A percentile compares a stretch with the other conserved stretches of the same genome.
phyloP scores from a whole-genome alignment of 2,329 filamentous ascomycete species.

The Rhytidhysteron rufulum region DNA sequence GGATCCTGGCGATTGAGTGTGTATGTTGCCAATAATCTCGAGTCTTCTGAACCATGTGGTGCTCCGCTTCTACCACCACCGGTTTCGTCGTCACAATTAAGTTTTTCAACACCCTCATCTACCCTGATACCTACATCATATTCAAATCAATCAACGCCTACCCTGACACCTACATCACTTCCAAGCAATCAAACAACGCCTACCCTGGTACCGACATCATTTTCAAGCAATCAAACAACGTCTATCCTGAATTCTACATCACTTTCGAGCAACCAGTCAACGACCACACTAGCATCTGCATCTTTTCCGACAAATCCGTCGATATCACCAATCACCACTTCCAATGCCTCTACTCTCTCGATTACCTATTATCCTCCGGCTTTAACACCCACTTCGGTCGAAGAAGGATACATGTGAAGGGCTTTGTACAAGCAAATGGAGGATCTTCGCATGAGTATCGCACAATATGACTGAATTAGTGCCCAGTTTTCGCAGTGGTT shows the following conservation, averaged over 20 bases:
- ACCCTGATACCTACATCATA: slow-evolving; percentile 5
- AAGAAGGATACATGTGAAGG: no score
- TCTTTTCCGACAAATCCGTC: no score
- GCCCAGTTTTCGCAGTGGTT: no score
- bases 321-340: no score
- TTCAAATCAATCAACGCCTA: slow-evolving; percentile 3
- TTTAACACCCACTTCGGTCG: no score
- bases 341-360: no score
- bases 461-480: no score
- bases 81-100: slow-evolving; percentile 6
- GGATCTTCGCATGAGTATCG: no score
- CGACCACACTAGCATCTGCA: no score
- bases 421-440: no score
- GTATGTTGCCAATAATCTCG: background rate
- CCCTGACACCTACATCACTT: background rate
- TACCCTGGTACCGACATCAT: background rate
- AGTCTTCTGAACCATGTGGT: slow-evolving; percentile 1
- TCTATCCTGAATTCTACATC: background rate
- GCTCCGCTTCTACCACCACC: slow-evolving; percentile 5
- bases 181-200: background rate
- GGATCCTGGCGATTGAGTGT: background rate
- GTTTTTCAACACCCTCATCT: background rate
- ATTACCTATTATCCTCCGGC: no score
- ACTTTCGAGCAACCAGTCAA: background rate
- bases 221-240: background rate